A percentile compares a stretch with the other conserved stretches of the same genome.
Evolutionary conservation across 306 rosid species (phyloP).

Genomic region (Hylodesmum podocarpum): DNA sequence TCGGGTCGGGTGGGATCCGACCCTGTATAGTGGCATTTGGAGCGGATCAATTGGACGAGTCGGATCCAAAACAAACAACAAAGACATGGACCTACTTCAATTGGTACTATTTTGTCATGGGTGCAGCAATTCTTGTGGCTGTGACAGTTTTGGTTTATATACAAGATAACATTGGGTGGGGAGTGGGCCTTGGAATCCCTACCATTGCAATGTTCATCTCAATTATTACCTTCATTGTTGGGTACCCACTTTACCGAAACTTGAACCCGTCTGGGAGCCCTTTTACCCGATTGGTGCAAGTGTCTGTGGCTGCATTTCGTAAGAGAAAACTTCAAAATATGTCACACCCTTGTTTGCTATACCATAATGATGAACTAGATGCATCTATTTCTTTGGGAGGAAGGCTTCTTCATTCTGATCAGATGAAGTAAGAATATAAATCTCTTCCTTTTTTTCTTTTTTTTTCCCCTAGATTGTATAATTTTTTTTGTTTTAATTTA

Average conservation of each 20-base stretch:
- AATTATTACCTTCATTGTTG: constrained; percentile 53
- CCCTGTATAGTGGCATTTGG: constrained; percentile 97
- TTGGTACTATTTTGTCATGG: constrained; percentile 93
- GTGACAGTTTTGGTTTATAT: constrained; percentile 86
- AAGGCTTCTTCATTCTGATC: constrained; percentile 55
- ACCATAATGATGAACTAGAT: constrained; percentile 74
- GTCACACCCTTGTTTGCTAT: constrained; percentile 35
- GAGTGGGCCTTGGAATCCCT: constrained; percentile 83
- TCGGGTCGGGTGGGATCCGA: constrained; percentile 96
- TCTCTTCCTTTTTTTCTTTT: neutral
- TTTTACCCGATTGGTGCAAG: constrained; percentile 81
- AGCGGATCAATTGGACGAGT: constrained; percentile 86
- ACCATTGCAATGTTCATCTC: constrained; percentile 80
- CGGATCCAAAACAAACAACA: constrained; percentile 61
- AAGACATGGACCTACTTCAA: constrained; percentile 89
- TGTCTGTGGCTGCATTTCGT: constrained; percentile 60
- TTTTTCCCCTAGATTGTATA: too few relatives aligned
- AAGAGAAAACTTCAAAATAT: constrained; percentile 55
- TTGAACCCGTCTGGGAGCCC: constrained; percentile 85
- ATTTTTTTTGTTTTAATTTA: neutral
- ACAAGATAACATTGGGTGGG: constrained; percentile 96
- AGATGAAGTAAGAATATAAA: constrained; percentile 55
- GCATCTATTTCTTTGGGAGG: constrained; percentile 65
- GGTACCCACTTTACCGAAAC: constrained; percentile 84
- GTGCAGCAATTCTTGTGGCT: constrained; percentile 73